Evolutionary conservation across 306 rosid genomes (phyloP).

Genomic region (Acacia melanoxylon): DNA sequence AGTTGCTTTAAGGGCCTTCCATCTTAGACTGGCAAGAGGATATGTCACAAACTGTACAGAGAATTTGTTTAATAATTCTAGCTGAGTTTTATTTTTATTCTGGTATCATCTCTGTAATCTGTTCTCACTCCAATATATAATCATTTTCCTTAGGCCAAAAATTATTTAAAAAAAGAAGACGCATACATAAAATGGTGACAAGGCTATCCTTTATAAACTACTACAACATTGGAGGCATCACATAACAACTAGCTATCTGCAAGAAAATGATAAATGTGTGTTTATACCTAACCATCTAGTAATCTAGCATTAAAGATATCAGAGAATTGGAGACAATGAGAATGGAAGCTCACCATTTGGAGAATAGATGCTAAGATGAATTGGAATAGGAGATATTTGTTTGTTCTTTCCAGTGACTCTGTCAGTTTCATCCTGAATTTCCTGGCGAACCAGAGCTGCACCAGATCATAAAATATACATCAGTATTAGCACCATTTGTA

Average conservation of each 20-base stretch:
- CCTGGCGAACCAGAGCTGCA: constrained; percentile 82
- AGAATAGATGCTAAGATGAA: constrained; percentile 97
- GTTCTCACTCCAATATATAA: not conserved
- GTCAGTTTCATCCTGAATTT: constrained; percentile 96
- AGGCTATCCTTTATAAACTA: not conserved
- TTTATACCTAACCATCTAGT: constrained; percentile 18
- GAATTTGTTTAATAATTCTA: not conserved
- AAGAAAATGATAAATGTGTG: not conserved
- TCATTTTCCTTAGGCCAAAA: not conserved
- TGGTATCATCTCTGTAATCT: not conserved
- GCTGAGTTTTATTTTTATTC: not conserved
- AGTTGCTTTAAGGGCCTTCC: not conserved
- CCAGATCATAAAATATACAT: constrained; percentile 1
- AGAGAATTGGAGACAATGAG: not conserved
- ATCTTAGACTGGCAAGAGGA: not conserved
- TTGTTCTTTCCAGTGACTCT: constrained; percentile 83
- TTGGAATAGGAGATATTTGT: constrained; percentile 90
- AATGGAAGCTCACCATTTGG: constrained; percentile 65
- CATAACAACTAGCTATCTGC: not conserved
- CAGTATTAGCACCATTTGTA: constrained; percentile 12
- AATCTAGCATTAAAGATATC: not conserved
- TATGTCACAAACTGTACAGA: not conserved
- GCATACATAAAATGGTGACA: not conserved
- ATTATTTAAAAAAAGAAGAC: not conserved
- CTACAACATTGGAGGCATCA: not conserved